Conservation (phyloP, 768 basidiomycete genomes). For the Boletus tylopilopsis region DNA sequence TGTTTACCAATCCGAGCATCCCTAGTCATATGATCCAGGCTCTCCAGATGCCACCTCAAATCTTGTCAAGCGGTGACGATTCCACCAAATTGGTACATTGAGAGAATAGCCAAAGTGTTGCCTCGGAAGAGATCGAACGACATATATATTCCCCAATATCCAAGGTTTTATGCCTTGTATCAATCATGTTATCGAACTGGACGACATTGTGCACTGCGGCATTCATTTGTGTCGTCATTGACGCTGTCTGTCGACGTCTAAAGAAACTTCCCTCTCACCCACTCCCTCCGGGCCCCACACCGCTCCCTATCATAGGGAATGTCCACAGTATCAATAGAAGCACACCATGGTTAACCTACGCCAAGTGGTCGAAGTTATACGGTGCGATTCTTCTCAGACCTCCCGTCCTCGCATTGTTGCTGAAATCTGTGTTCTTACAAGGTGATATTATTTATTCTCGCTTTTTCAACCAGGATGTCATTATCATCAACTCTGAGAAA, state of each 20-base stretch:
- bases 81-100: too few species aligned
- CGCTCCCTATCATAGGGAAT: conserved; percentile 17
- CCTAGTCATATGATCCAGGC: too few species aligned
- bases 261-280: neutral
- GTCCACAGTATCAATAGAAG: conserved; percentile 3
- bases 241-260: neutral
- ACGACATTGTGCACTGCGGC: neutral
- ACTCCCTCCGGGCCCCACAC: conserved; percentile 10
- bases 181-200: neutral
- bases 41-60: too few species aligned
- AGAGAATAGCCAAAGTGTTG: neutral
- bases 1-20: too few species aligned
- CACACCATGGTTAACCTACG: conserved; percentile 13
- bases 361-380: conserved; percentile 9
- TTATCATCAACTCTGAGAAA: conserved; percentile 14
- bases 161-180: neutral
- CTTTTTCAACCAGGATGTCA: conserved; percentile 9
- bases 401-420: neutral
- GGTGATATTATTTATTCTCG: conserved; percentile 14
- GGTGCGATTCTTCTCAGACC: neutral
- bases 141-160: neutral
- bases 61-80: too few species aligned
- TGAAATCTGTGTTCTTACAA: neutral
- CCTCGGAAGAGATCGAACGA: neutral
- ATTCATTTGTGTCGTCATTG: neutral